phyloP scores from a whole-genome alignment of 108 stramenopile genomes.

The Cyclotella cryptica region DNA sequence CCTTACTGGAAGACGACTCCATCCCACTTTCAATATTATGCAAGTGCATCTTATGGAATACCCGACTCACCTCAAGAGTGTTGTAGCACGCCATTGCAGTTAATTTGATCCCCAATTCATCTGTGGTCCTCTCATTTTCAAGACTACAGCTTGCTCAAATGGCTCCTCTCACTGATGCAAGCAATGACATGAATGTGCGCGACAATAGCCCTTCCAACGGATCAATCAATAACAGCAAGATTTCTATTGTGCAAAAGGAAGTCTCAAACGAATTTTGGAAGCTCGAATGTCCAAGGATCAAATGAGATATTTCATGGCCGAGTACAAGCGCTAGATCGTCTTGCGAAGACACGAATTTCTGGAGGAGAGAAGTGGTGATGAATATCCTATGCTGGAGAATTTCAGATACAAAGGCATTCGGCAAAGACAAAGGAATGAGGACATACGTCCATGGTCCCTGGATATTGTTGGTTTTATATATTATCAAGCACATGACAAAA shows the following conservation, averaged over 20 bases:
- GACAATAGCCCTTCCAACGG: slow-evolving; percentile 80
- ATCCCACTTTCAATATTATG: slow-evolving; percentile 54
- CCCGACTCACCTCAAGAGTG: slow-evolving; percentile 63
- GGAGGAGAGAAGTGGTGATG: slow-evolving; percentile 77
- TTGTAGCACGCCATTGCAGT: slow-evolving; percentile 87
- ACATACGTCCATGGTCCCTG: slow-evolving; percentile 59
- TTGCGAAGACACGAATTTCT: slow-evolving; percentile 70
- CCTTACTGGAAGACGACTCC: too few relatives aligned
- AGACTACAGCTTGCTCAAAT: too few relatives aligned
- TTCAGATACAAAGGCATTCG: slow-evolving; percentile 89
- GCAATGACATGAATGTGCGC: slow-evolving; percentile 63
- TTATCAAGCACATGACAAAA: too few relatives aligned
- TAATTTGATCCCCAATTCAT: slow-evolving; percentile 76
- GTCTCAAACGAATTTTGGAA: slow-evolving; percentile 66
- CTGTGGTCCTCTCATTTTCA: slow-evolving; percentile 76
- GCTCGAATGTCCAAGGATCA: slow-evolving; percentile 79
- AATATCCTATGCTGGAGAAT: slow-evolving; percentile 86
- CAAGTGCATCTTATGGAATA: slow-evolving; percentile 82
- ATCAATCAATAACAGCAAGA: slow-evolving; percentile 77
- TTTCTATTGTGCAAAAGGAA: slow-evolving; percentile 75
- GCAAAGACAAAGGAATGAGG: slow-evolving; percentile 57
- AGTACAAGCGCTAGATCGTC: slow-evolving; percentile 86
- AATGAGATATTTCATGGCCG: slow-evolving; percentile 83
- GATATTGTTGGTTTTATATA: too few relatives aligned
- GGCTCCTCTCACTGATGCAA: slow-evolving; percentile 65